Conservation (phyloP, 768 basidiomycete genomes). For the Boletus rufocinnamomeus region DNA sequence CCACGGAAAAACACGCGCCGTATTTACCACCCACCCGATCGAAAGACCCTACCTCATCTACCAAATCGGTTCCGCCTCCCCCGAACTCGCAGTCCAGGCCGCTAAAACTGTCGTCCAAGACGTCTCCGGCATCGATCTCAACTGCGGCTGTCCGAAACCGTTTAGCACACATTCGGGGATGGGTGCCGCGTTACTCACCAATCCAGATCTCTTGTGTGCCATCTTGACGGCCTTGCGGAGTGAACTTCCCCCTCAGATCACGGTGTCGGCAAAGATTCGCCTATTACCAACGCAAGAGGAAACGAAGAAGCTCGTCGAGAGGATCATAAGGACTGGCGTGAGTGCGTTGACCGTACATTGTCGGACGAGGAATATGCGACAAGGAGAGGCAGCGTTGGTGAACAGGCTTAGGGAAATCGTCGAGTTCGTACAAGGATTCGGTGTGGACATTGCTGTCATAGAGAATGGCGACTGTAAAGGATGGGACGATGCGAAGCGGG, state of each 20-base stretch:
- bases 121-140: slow-evolving; percentile 92
- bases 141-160: slow-evolving; percentile 96
- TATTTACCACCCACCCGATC: slow-evolving; percentile 91
- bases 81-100: slow-evolving; percentile 89
- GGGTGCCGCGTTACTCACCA: slow-evolving; percentile 94
- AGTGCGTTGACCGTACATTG: slow-evolving; percentile 93
- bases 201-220: slow-evolving; percentile 86
- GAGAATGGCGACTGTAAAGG: slow-evolving; percentile 92
- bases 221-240: slow-evolving; percentile 80
- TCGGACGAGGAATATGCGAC: slow-evolving; percentile 89
- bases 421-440: slow-evolving; percentile 73
- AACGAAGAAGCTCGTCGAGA: slow-evolving; percentile 85
- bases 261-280: slow-evolving; percentile 94
- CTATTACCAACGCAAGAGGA: slow-evolving; percentile 84
- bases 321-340: slow-evolving; percentile 86
- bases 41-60: slow-evolving; percentile 95
- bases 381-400: slow-evolving; percentile 74
- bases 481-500: slow-evolving; percentile 74
- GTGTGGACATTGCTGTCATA: slow-evolving; percentile 80
- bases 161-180: slow-evolving; percentile 94
- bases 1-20: slow-evolving; percentile 77
- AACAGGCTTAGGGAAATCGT: slow-evolving; percentile 83
- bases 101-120: slow-evolving; percentile 85
- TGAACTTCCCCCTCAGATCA: slow-evolving; percentile 73
- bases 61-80: slow-evolving; percentile 91